Evolutionary conservation across 2,329 filamentous ascomycete species (phyloP), one percentile per base, ranked within the genome.

Genomic region (Penicillium janthinellum): DNA sequence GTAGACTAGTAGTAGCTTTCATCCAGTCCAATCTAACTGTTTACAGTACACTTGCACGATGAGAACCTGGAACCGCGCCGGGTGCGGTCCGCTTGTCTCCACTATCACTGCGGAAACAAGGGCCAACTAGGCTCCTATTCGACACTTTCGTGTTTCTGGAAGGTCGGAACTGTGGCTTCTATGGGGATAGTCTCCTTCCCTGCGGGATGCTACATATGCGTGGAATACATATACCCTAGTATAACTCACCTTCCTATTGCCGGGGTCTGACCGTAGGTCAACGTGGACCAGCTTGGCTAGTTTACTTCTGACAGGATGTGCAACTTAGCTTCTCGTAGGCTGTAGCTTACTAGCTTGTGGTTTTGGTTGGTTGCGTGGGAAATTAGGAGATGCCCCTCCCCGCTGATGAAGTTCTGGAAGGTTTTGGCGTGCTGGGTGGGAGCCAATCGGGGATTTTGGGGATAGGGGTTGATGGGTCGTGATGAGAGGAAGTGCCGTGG

Each of bases 81-180:
- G 58, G 58, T 57, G 31, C 41, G 28, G 52, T 38, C 25, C 39
- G 31, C 39, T 11, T 6, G 41, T 38, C 41, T 38, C 57, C 58
- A 60, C 58, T 49, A 31, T 55, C 57, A 52, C 57, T 53, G 20
- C 25, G 42, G 54, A 31, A 58, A 49, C 25, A 31, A 31, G 28
- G 35, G 38, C 34, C 8, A 11, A 25, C 10, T 10, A 15, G 34
- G 41, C 25, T 56, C 37, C 38, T 17, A 54, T 63, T 56, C 53
- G 58, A 56, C 53, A 51, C 58, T 61, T 57, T 58, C 20, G 56
- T 53, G 38, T 58, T 58, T 63, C 61, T 58, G 61, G 61, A 60
- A 63, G 61, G 61, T 63, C 52, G 25, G 38, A 38, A 44, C 37
- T 52, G 31, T 17, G 38, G 38, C 52, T 54, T 57, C 57, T 45